phyloP scores from a whole-genome alignment of 345 rosid genomes.

The Pistacia vera region DNA sequence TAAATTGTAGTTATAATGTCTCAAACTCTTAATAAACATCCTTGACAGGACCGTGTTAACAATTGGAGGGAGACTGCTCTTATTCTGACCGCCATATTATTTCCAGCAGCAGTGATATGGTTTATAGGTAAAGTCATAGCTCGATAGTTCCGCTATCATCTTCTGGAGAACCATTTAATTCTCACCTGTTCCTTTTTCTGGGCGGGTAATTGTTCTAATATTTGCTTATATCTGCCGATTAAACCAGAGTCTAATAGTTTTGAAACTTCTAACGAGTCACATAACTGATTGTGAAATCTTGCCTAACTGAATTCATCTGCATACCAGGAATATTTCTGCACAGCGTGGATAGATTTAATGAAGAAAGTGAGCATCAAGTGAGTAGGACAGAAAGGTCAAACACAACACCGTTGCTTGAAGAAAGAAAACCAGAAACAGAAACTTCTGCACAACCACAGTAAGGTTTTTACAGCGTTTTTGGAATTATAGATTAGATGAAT shows the following conservation, averaged over 20 bases:
- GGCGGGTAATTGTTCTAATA: background rate
- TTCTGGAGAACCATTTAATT: background rate
- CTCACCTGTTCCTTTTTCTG: background rate
- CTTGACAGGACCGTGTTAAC: constrained; percentile 66
- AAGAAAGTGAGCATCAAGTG: constrained; percentile 49
- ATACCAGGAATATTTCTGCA: constrained; percentile 70
- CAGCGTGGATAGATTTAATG: constrained; percentile 67
- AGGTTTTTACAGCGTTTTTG: background rate
- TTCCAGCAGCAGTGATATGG: constrained; percentile 92
- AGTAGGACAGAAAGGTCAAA: constrained; percentile 34
- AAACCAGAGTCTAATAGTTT: background rate
- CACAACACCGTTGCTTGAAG: constrained; percentile 59
- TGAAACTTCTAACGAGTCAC: background rate
- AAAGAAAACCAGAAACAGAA: constrained; percentile 24
- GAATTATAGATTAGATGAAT: background rate
- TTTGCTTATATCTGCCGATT: background rate
- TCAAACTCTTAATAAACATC: constrained; percentile 1
- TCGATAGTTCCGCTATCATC: background rate
- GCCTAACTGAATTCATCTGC: background rate
- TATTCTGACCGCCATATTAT: constrained; percentile 68
- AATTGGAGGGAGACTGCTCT: constrained; percentile 92
- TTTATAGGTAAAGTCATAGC: constrained; percentile 50
- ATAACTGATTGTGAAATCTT: background rate
- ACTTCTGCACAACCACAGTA: constrained; percentile 28
- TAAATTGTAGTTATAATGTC: background rate